phyloP scores from a whole-genome alignment of 352 stramenopile genomes.

The Pelagophyceae sp. region DNA sequence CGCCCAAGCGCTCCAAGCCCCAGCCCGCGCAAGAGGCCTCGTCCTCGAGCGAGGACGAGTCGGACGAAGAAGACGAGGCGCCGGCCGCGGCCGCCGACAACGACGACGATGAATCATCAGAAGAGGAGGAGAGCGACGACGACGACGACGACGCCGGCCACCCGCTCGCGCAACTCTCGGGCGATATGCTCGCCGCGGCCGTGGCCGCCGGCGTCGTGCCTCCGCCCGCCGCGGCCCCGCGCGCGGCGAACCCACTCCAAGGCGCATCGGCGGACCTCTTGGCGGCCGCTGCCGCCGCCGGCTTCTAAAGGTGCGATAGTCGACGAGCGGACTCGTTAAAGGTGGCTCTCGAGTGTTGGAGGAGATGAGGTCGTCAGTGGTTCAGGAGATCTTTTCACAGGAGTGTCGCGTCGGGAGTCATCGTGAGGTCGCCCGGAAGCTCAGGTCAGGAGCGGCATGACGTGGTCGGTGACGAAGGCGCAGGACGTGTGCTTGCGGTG shows the following conservation, averaged over 20 bases:
- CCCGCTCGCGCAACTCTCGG: neutral
- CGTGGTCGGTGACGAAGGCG: neutral
- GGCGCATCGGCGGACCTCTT: neutral
- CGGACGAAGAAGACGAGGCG: neutral
- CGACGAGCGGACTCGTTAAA: too few relatives aligned
- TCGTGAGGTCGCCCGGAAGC: too few relatives aligned
- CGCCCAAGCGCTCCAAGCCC: neutral
- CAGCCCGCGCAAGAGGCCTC: neutral
- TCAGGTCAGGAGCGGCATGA: neutral
- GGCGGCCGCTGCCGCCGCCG: too few relatives aligned
- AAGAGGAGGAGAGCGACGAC: neutral
- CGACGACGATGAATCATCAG: neutral
- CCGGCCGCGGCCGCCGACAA: neutral
- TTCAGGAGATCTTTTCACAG: too few relatives aligned
- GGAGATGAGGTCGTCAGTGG: too few relatives aligned
- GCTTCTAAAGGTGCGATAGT: neutral
- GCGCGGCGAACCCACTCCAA: neutral
- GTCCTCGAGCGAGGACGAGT: neutral
- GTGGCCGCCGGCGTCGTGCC: neutral
- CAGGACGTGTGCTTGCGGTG: neutral
- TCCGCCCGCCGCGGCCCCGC: neutral
- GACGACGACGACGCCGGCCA: slow-evolving; percentile 9
- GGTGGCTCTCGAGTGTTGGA: too few relatives aligned
- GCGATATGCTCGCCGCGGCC: neutral
- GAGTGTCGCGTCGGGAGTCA: too few relatives aligned